Evolutionary conservation across 1,139 yeast genomes (phyloP).

Genomic region (Suhomyces ambrosiae): DNA sequence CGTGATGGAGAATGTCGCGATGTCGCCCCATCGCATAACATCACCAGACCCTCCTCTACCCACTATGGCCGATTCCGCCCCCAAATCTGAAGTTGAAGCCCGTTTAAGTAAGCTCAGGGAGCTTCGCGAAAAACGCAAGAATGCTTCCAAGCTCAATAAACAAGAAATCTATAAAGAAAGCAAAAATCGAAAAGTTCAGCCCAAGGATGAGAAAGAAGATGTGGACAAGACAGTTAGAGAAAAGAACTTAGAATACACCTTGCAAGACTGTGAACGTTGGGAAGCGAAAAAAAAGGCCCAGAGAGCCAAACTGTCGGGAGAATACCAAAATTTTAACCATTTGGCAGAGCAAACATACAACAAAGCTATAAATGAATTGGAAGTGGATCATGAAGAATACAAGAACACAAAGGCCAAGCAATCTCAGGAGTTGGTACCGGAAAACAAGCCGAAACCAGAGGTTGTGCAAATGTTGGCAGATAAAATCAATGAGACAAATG

Average conservation of each 20-base stretch:
- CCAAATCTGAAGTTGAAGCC: too few species aligned
- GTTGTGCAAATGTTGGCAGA: slow-evolving; percentile 44
- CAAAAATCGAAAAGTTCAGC: slow-evolving; percentile 11
- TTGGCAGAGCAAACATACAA: slow-evolving; percentile 59
- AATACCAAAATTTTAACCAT: slow-evolving; percentile 46
- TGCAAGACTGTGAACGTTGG: slow-evolving; percentile 73
- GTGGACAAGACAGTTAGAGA: slow-evolving; percentile 40
- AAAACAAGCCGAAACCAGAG: slow-evolving; percentile 36
- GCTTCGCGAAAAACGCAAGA: slow-evolving; percentile 20
- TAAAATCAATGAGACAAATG: slow-evolving; percentile 39
- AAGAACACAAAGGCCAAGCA: slow-evolving; percentile 26
- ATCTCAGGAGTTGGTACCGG: slow-evolving; percentile 10
- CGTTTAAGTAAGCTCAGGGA: slow-evolving; percentile 17
- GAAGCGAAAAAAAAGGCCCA: slow-evolving; percentile 35
- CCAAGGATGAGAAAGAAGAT: slow-evolving; percentile 15
- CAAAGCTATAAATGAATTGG: slow-evolving; percentile 43
- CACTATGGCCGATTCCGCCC: too few species aligned
- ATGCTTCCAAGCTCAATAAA: slow-evolving; percentile 23
- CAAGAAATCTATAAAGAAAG: slow-evolving; percentile 23
- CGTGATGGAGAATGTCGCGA: too few species aligned
- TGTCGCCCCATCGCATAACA: too few species aligned
- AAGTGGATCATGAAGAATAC: slow-evolving; percentile 48
- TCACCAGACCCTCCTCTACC: too few species aligned
- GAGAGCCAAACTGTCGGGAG: slow-evolving; percentile 17
- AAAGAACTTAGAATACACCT: slow-evolving; percentile 61